phyloP scores from a whole-genome alignment of 208 protist species.

The Jaenimonas drosophilae region DNA sequence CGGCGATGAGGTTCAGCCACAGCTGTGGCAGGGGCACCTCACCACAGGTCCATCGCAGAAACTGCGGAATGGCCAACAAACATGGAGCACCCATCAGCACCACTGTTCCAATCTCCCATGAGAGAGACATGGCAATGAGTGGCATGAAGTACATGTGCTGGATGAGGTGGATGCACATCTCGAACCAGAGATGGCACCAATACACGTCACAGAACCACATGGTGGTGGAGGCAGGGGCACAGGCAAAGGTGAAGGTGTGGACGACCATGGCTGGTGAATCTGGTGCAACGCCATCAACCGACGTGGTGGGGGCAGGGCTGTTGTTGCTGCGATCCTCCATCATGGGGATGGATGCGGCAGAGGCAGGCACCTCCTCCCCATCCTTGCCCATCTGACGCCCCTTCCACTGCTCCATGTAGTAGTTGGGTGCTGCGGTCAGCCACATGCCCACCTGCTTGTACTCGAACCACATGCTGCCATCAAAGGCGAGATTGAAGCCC shows the following conservation, averaged over 20 bases:
- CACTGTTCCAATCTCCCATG: conserved; percentile 42
- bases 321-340: neutral
- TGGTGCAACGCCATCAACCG: too few relatives aligned
- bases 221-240: conserved; percentile 23
- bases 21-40: conserved; percentile 16
- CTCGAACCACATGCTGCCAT: conserved; percentile 52
- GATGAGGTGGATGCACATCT: conserved; percentile 44
- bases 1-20: conserved; percentile 11
- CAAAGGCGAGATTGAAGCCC: conserved; percentile 49
- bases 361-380: neutral
- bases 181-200: conserved; percentile 52
- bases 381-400: neutral
- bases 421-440: conserved; percentile 29
- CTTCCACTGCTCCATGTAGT: conserved; percentile 19
- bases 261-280: too few relatives aligned
- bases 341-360: neutral
- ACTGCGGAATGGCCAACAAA: conserved; percentile 27
- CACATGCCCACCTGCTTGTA: conserved; percentile 55
- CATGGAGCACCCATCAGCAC: conserved; percentile 27
- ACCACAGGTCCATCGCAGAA: conserved; percentile 35
- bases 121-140: conserved; percentile 63
- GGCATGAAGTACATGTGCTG: conserved; percentile 81
- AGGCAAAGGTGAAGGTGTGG: conserved; percentile 56
- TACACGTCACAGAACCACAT: conserved; percentile 73
- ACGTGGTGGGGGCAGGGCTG: conserved; percentile 6